These are phyloP conservation scores for Endoconidiophora polonica DNA, from an alignment of 2,329 filamentous ascomycete species.

Conservation along the genomic window DNA sequence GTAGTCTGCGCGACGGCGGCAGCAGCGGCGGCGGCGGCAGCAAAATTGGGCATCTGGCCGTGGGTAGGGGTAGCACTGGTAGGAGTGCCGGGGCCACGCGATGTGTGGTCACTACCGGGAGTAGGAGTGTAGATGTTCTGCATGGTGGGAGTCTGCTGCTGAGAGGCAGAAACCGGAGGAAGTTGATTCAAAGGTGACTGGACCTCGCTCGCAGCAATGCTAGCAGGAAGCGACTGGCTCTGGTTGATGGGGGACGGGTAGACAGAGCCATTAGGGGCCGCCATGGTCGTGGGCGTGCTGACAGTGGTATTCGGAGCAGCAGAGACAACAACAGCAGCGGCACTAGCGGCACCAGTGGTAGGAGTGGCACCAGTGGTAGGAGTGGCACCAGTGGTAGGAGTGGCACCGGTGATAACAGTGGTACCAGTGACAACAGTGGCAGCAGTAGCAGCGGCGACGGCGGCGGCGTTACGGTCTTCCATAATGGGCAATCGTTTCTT, in stretches of 20 bases:
- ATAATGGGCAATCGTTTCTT: not conserved
- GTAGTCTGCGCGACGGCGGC: slow-evolving; percentile 19
- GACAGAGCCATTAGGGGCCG: slow-evolving; percentile 10
- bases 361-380: slow-evolving; percentile 3
- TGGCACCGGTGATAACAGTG: slow-evolving; percentile 2
- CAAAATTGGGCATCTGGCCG: slow-evolving; percentile 13
- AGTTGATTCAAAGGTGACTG: slow-evolving; percentile 11
- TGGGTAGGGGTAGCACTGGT: slow-evolving; percentile 9
- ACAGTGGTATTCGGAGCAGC: slow-evolving; percentile 3
- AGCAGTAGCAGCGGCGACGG: slow-evolving; percentile 6
- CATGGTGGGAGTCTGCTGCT: slow-evolving; percentile 12
- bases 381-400: not conserved
- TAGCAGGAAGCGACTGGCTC: slow-evolving; percentile 11
- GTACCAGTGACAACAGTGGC: slow-evolving; percentile 3
- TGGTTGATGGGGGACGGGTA: slow-evolving; percentile 12
- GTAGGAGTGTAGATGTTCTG: slow-evolving; percentile 11
- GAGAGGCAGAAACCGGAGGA: slow-evolving; percentile 10
- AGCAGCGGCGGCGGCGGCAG: slow-evolving; percentile 9
- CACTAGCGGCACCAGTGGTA: not conserved
- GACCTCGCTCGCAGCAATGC: slow-evolving; percentile 9
- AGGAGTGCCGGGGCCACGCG: slow-evolving; percentile 11
- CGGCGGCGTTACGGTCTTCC: slow-evolving; percentile 9
- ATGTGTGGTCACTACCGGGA: slow-evolving; percentile 7
- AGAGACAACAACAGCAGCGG: slow-evolving; percentile 7
- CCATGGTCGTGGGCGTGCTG: slow-evolving; percentile 8